Percentiles rank a stretch among this genome's conserved stretches.
These are phyloP conservation scores for Auriscalpium microsporum DNA, from an alignment of 768 basidiomycete genomes.

Conservation along the genomic window DNA sequence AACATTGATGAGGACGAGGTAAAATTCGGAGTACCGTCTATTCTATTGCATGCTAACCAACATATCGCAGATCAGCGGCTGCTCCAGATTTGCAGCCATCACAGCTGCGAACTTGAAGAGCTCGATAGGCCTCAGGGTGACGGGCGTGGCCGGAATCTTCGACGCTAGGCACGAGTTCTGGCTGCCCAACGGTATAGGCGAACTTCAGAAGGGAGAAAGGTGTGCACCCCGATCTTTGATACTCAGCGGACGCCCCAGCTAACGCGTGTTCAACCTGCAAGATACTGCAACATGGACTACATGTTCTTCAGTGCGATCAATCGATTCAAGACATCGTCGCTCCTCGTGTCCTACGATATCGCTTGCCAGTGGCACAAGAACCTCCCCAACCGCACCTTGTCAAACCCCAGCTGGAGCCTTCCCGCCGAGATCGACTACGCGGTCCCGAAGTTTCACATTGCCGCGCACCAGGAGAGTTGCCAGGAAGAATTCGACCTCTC, in stretches of 20 bases:
- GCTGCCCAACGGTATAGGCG: neutral
- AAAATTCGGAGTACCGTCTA: neutral
- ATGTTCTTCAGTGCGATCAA: neutral
- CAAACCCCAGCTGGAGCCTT: neutral
- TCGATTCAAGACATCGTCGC: neutral
- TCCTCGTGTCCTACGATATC: constrained; percentile 18
- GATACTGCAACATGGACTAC: neutral
- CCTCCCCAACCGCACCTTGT: neutral
- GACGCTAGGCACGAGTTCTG: neutral
- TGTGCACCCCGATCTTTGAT: neutral
- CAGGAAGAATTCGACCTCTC: constrained; percentile 21
- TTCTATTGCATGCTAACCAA: neutral
- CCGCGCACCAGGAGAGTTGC: constrained; percentile 19
- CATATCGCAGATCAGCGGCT: neutral
- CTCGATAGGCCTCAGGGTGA: neutral
- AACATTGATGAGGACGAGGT: neutral
- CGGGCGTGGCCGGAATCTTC: neutral
- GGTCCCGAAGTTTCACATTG: constrained; percentile 27
- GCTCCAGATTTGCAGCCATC: neutral
- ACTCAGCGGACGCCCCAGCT: neutral
- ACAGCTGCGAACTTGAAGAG: neutral
- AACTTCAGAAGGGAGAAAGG: neutral
- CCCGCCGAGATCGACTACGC: neutral
- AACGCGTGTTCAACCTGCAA: neutral
- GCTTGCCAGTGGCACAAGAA: constrained; percentile 18